Base-by-base conservation (phyloP, 805 yeast species). In the Wickerhamiella bombiphila region DNA sequence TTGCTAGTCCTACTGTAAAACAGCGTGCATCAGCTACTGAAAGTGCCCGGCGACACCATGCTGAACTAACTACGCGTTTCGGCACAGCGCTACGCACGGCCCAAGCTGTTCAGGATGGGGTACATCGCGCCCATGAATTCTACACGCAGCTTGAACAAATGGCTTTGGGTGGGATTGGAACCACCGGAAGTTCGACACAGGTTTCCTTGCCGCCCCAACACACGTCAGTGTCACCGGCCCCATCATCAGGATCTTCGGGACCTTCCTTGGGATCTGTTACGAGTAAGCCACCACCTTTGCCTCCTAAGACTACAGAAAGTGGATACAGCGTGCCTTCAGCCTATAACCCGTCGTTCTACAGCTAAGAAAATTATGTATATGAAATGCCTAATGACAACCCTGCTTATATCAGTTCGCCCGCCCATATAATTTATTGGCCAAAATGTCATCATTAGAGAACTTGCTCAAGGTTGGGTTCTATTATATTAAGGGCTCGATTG, bases 91-190 rank as follows among this genome's bases (percentile, higher is more conserved):
- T 66, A 47, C 63, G 67, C 5, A 59, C 61, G 15, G 83, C 86
- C 75, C 63, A 63, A 26, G 66, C 67, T 13, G 76, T 74, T 46
- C 55, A 61, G 9, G 60, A 60, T 5, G 94, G 93, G 4, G 54
- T 72, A 38, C 56, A 60, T 13, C 74, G 72, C 45, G 93, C 93
- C 0, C 48, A 58, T 7, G 65, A 59, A 8, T 80, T 82, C 51
- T 88, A 88, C 55, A 57, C 60, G 5, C 68, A 72, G 39, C 57
- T 73, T 22, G 54, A 58, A 28, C 50, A 49, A 14, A 63, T 61
- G 46, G 62, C 63, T 4, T 22, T 40, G 33, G 7, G 18, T 20
- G 4, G 29, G 3, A 38, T 18, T 21, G 36, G 17, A 28, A 30
- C 3, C 35, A 29, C 8, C 8, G 18, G 32, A 24, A 13, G 26